Evolutionary conservation across 2,329 filamentous ascomycete species (phyloP).

Genomic region (Bipolaris victoriae): DNA sequence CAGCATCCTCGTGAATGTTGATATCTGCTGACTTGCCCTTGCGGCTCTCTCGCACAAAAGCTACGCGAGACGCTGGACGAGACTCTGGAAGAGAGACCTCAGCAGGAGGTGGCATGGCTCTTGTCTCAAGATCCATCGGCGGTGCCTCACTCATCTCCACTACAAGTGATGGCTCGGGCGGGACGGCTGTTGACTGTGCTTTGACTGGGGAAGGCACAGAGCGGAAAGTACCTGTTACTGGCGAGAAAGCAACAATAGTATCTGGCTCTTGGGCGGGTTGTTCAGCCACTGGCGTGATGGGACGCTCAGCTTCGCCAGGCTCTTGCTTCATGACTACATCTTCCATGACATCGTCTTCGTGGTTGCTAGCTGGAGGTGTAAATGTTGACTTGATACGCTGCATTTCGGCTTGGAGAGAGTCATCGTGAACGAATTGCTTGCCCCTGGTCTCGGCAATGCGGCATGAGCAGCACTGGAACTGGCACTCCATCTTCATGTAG

Average conservation of each 20-base stretch:
- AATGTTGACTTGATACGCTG: constrained; percentile 58
- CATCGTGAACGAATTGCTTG: constrained; percentile 49
- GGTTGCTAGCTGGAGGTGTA: constrained; percentile 67
- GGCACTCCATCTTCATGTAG: constrained; percentile 77
- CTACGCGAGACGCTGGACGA: constrained; percentile 15
- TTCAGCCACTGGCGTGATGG: constrained; percentile 28
- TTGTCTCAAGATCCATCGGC: constrained; percentile 32
- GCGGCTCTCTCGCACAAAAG: constrained; percentile 12
- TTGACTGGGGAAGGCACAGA: constrained; percentile 42
- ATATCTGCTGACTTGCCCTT: constrained; percentile 29
- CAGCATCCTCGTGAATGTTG: constrained; percentile 42
- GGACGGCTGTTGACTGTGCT: constrained; percentile 15
- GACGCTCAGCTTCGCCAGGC: constrained; percentile 23
- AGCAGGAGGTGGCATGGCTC: constrained; percentile 23
- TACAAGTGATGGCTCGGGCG: constrained; percentile 26
- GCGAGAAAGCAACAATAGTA: constrained; percentile 42
- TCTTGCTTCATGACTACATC: constrained; percentile 35
- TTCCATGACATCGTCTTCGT: constrained; percentile 55
- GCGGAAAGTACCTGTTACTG: constrained; percentile 48
- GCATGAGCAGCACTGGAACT: constrained; percentile 70
- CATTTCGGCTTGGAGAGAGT: constrained; percentile 44
- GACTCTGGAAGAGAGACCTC: constrained; percentile 19
- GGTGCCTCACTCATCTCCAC: constrained; percentile 30
- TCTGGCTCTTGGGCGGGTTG: constrained; percentile 23
- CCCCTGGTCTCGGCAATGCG: constrained; percentile 50